These are phyloP conservation scores for Scedosporium dehoogii DNA, from an alignment of 2,329 filamentous ascomycete genomes.

Conservation along the genomic window DNA sequence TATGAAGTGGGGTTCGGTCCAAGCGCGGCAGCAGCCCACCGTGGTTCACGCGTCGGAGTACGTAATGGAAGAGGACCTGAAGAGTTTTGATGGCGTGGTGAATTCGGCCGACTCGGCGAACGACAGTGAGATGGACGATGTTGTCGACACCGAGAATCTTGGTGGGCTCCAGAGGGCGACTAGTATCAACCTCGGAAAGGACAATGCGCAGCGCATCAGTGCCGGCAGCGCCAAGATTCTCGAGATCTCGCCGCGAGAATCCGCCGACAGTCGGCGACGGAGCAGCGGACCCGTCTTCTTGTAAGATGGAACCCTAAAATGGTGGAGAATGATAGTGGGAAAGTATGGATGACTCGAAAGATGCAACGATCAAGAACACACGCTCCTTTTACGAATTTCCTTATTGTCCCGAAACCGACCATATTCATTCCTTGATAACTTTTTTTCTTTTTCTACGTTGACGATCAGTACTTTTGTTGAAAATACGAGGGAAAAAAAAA, in stretches of 20 bases:
- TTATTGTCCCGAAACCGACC: conserved; percentile 12
- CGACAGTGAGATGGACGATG: conserved; percentile 12
- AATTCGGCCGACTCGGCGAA: conserved; percentile 28
- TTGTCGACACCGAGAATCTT: conserved; percentile 15
- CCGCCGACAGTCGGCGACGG: conserved; percentile 36
- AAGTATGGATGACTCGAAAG: neutral
- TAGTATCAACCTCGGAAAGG: conserved; percentile 57
- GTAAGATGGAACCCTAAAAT: neutral
- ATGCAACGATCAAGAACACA: conserved; percentile 1
- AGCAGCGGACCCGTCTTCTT: conserved; percentile 6
- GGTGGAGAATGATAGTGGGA: neutral
- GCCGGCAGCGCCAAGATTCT: conserved; percentile 69
- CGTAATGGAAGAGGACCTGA: conserved; percentile 31
- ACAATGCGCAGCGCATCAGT: conserved; percentile 62
- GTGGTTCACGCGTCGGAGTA: conserved; percentile 49
- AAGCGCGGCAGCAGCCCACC: conserved; percentile 25
- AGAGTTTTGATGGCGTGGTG: conserved; percentile 42
- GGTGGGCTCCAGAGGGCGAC: conserved; percentile 48
- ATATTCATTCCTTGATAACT: conserved; percentile 13
- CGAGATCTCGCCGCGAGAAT: conserved; percentile 50
- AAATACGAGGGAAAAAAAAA: conserved; percentile 5
- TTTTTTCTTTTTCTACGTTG: neutral
- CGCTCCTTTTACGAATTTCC: conserved; percentile 9
- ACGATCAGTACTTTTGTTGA: no score
- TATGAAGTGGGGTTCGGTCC: conserved; percentile 42